phyloP scores from a whole-genome alignment of 108 stramenopile genomes.

The Cyclotella atomus region DNA sequence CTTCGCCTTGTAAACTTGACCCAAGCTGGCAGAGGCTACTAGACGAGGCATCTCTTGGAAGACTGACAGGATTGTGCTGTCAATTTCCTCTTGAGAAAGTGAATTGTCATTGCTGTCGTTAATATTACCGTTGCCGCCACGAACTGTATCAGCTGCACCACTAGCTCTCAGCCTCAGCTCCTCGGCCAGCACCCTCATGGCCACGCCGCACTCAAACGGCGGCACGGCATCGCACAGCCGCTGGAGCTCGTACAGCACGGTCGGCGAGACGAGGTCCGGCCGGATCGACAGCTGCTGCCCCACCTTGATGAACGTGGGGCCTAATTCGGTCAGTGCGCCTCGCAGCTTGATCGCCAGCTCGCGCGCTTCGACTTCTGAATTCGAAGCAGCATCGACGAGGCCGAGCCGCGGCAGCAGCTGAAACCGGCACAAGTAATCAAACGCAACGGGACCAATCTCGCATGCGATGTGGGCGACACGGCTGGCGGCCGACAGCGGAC shows the following conservation, averaged over 20 bases:
- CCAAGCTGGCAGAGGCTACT: conserved; percentile 86
- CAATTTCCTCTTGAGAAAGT: conserved; percentile 9
- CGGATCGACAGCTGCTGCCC: conserved; percentile 92
- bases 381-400: too few relatives aligned
- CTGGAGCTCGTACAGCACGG: conserved; percentile 86
- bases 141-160: not conserved
- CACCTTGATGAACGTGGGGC: conserved; percentile 94
- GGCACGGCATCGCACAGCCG: conserved; percentile 93
- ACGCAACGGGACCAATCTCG: conserved; percentile 61
- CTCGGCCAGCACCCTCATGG: conserved; percentile 62
- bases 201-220: conserved; percentile 83
- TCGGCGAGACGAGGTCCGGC: conserved; percentile 91
- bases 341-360: conserved; percentile 53
- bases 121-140: not conserved
- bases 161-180: conserved; percentile 52
- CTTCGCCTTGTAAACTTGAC: conserved; percentile 84
- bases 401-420: conserved; percentile 29
- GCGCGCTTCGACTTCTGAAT: conserved; percentile 14
- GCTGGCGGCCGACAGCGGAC: conserved; percentile 64
- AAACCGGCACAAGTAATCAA: conserved; percentile 45
- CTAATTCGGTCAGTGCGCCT: conserved; percentile 79
- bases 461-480: conserved; percentile 54
- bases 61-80: conserved; percentile 14
- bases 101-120: not conserved
- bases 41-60: conserved; percentile 59